Percentiles rank a stretch among this genome's conserved stretches.
Conservation (phyloP, 805 yeast genomes). For the Ogataea polymorpha region DNA sequence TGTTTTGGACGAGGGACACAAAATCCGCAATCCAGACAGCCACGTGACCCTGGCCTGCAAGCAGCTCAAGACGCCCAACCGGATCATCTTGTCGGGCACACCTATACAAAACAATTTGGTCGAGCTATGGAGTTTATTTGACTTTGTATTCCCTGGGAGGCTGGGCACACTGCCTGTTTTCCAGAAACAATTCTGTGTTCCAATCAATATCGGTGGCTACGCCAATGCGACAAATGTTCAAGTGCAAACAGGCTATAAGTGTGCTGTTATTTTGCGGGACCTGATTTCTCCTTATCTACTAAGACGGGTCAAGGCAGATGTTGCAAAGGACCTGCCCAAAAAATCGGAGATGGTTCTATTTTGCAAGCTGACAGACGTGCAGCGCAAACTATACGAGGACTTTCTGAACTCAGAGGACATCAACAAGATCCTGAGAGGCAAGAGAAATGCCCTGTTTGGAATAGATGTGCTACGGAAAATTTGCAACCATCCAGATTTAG, state of each 20-base stretch:
- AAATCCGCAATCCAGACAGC: conserved; percentile 91
- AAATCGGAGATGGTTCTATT: conserved; percentile 93
- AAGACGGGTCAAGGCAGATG: conserved; percentile 87
- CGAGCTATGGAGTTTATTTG: conserved; percentile 94
- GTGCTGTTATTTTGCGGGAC: conserved; percentile 88
- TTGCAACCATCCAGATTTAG: conserved; percentile 94
- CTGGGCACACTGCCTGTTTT: conserved; percentile 94
- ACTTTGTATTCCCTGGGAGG: conserved; percentile 91
- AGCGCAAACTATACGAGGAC: conserved; percentile 67
- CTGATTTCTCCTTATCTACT: conserved; percentile 85
- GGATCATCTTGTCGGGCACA: conserved; percentile 90
- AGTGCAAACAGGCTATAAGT: conserved; percentile 93
- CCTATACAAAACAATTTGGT: conserved; percentile 92
- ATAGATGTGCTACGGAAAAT: conserved; percentile 87
- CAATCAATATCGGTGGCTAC: conserved; percentile 96
- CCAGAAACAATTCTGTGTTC: conserved; percentile 86
- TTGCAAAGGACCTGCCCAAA: conserved; percentile 90
- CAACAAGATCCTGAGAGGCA: conserved; percentile 67
- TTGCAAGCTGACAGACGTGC: conserved; percentile 77
- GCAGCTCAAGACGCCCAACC: conserved; percentile 75
- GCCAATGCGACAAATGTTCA: conserved; percentile 95
- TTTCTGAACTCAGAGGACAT: conserved; percentile 78
- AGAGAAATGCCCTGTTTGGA: conserved; percentile 79
- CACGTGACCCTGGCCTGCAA: conserved; percentile 84
- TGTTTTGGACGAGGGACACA: conserved; percentile 94